Base-by-base conservation (phyloP, 2,329 filamentous ascomycete species). In the Botrytis fragariae region DNA sequence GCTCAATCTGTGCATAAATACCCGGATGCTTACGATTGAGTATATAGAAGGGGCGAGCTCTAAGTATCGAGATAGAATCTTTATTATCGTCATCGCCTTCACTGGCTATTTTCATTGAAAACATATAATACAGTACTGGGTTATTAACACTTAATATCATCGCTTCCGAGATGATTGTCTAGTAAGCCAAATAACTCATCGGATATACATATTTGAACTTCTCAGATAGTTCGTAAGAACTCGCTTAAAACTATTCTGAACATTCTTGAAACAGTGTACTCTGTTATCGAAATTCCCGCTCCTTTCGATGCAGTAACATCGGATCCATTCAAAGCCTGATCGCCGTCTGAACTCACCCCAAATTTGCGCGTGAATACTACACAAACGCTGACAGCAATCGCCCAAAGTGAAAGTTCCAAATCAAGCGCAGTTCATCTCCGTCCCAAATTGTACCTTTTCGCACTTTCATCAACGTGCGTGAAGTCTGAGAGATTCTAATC, bases 11-110 rank as follows among this genome's bases (percentile, higher is more conserved):
- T 54, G 6, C 51, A 54, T 2, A 4, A 14, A n/a, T 14, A 12
- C 6, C 1, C 4, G 4, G 9, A n/a, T 51, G 4, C 3, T 51
- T n/a, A 7, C 48, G 25, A n/a, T 51, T 51, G 25, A 12, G 4
- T n/a, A 14, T 10, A 6, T 3, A 12, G 0, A 4, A 48, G 10
- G 4, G 2, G 22, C 4, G 10, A 10, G 22, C 3, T 51, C 25
- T 2, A n/a, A 51, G 0, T 25, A 10, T n/a, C 22, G 0, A n/a
- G 25, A n/a, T 14, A 3, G 4, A n/a, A 5, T 14, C 16, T 3
- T 54, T 29, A 1, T 54, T 6, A 8, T 54, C 6, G 25, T 54
- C 1, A n/a, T 54, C 25, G 10, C 16, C 25, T 3, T n/a, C 14
- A 1, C 12, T 54, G 5, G 29, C 2, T 18, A 29, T 6, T 29